Evolutionary conservation across 2,329 filamentous ascomycete genomes (phyloP).

Genomic region (Cercospora janseana): DNA sequence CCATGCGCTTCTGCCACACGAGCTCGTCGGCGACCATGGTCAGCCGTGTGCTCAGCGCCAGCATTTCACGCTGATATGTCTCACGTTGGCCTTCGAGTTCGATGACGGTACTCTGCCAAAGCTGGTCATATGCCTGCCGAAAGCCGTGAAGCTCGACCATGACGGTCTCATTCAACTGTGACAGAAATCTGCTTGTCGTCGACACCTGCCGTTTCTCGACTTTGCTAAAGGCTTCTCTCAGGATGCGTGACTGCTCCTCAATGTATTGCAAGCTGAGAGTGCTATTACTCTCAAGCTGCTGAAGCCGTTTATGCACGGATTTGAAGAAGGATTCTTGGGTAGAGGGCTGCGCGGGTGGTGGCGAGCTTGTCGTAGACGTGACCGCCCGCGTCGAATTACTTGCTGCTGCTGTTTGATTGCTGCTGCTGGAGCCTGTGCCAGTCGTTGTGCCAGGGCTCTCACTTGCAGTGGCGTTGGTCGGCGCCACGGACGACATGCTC

Average conservation of each 20-base stretch:
- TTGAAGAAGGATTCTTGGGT: slow-evolving; percentile 99
- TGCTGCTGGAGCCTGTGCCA: not conserved
- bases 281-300: slow-evolving; percentile 86
- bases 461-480: not conserved
- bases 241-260: slow-evolving; percentile 87
- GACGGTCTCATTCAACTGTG: slow-evolving; percentile 83
- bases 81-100: slow-evolving; percentile 87
- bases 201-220: slow-evolving; percentile 82
- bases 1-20: slow-evolving; percentile 79
- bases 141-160: slow-evolving; percentile 75
- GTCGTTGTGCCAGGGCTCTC: not conserved
- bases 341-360: slow-evolving; percentile 61
- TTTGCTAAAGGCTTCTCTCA: slow-evolving; percentile 81
- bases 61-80: slow-evolving; percentile 76
- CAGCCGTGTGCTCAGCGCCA: slow-evolving; percentile 75
- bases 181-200: slow-evolving; percentile 79
- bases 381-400: slow-evolving; percentile 12
- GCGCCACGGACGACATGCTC: not conserved
- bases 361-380: slow-evolving; percentile 16
- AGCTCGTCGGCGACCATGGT: slow-evolving; percentile 93
- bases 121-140: slow-evolving; percentile 85
- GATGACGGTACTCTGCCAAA: slow-evolving; percentile 93
- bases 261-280: slow-evolving; percentile 93
- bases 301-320: slow-evolving; percentile 86
- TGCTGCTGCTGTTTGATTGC: slow-evolving; percentile 5